Base-by-base conservation (phyloP, 208 protist genomes). In the Leishmania martiniquensis region DNA sequence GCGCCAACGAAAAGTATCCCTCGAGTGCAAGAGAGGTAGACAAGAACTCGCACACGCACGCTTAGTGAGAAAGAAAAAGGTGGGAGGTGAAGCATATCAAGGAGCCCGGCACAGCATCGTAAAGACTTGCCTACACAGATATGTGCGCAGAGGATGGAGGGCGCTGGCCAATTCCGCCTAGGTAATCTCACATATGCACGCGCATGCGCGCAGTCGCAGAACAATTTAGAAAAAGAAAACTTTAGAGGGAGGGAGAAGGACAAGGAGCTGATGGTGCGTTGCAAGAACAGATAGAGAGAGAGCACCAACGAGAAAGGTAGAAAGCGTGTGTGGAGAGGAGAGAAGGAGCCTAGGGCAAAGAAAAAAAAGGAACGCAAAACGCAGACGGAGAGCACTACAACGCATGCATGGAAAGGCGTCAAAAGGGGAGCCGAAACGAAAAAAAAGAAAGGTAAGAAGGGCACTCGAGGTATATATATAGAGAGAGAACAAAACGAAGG, bases 381-480 rank as follows among this genome's bases (percentile, higher is more conserved):
- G 45, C 60, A 73, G 63, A 72, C 22, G 7, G 49, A 32, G n/a
- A 72, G 22, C 52, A 34, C n/a, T 29, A 37, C 45, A 57, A 78
- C 29, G 62, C 68, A 72, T 65, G n/a, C 25, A 54, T 51, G 59
- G 55, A 77, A 34, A 68, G 13, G 34, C 7, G 13, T 34, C n/a
- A 65, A 65, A 47, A 49, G 12, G 10, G 34, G 34, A 5, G 32
- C 9, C 49, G 20, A n/a, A 67, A 22, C 62, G 44, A 29, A 9
- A 42, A 76, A 75, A 32, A 57, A 51, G 77, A 3, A 68, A 51
- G 22, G 22, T 47, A 49, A 32, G 44, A 49, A 34, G 65, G 39
- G 22, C 42, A 47, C 20, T 49, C 39, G 39, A 25, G 39, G 57
- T 63, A 29, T 10, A 29, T 6, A 57, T 29, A n/a, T n/a, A n/a